Evolutionary conservation across 148 eudicot species (phyloP).

Genomic region (Dianthus caryophyllus): DNA sequence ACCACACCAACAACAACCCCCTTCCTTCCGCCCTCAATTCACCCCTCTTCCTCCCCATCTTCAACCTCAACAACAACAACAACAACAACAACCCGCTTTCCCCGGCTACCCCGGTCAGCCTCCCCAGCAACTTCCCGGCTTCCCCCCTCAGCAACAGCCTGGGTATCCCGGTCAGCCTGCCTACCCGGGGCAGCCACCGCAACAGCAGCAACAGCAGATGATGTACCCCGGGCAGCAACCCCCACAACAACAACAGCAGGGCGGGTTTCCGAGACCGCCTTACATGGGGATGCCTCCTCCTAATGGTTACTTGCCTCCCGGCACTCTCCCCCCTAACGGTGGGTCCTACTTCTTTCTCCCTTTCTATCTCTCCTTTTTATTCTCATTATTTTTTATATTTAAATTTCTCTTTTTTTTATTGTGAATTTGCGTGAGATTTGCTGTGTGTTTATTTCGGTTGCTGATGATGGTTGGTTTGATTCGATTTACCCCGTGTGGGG

Average conservation of each 20-base stretch:
- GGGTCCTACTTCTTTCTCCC: constrained; percentile 38
- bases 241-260: constrained; percentile 17
- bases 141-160: not conserved
- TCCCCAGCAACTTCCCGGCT: constrained; percentile 16
- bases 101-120: constrained; percentile 34
- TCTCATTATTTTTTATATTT: too few relatives aligned
- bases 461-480: too few relatives aligned
- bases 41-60: constrained; percentile 33
- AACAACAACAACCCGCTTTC: not conserved
- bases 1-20: constrained; percentile 18
- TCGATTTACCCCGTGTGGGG: too few relatives aligned
- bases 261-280: constrained; percentile 39
- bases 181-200: too few relatives aligned
- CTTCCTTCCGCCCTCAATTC: constrained; percentile 48
- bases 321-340: constrained; percentile 67
- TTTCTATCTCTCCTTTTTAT: not conserved
- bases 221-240: constrained; percentile 35
- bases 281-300: constrained; percentile 47
- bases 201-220: constrained; percentile 20
- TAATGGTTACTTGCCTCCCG: constrained; percentile 54
- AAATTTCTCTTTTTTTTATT: too few relatives aligned
- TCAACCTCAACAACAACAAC: too few relatives aligned
- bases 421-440: too few relatives aligned
- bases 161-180: constrained; percentile 28
- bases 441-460: too few relatives aligned